Conservation (phyloP, 441 rosid genomes). For the Rhodomyrtus psidioides region DNA sequence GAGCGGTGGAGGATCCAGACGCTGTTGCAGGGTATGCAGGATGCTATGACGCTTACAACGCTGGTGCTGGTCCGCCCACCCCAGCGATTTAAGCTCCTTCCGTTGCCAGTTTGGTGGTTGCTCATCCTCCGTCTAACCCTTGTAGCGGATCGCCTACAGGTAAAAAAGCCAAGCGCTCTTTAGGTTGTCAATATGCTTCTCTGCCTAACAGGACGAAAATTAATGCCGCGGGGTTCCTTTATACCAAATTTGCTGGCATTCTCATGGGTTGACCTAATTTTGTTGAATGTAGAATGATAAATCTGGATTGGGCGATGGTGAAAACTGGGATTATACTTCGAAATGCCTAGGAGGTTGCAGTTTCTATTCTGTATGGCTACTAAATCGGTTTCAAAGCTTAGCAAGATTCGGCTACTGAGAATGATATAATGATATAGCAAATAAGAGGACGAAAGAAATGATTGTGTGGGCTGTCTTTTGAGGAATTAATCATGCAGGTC, state of each 20-base stretch:
- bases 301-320: not conserved
- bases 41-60: conserved; percentile 60
- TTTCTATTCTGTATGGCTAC: too few species aligned
- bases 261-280: not conserved
- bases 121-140: conserved; percentile 19
- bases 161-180: not conserved
- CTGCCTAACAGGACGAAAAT: not conserved
- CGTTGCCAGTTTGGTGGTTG: conserved; percentile 1
- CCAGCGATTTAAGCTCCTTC: conserved; percentile 21
- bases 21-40: conserved; percentile 70
- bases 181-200: not conserved
- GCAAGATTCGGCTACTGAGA: too few species aligned
- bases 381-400: too few species aligned
- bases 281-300: not conserved
- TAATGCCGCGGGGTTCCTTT: not conserved
- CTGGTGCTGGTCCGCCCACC: conserved; percentile 11
- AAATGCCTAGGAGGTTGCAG: too few species aligned
- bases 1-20: conserved; percentile 55
- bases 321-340: not conserved
- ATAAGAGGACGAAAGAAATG: too few species aligned
- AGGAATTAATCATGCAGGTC: too few species aligned
- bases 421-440: too few species aligned
- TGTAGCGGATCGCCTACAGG: conserved; percentile 30
- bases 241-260: not conserved
- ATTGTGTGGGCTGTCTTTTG: too few species aligned